Base-by-base conservation (phyloP, 2,329 filamentous ascomycete species). In the Ambrosiella beaveri region DNA sequence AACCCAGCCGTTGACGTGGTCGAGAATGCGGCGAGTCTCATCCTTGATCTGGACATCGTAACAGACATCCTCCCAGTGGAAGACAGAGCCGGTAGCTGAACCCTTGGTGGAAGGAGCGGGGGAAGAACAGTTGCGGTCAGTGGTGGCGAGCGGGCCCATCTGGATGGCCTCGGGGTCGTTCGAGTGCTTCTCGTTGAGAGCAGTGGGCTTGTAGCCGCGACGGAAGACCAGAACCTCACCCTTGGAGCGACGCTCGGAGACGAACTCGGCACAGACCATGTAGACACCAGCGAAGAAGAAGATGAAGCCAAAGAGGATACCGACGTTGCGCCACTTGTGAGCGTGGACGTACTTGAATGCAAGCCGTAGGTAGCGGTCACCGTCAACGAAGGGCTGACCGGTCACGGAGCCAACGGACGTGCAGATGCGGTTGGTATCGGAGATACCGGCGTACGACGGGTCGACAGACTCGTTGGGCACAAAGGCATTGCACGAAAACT, bases 1-100 rank as follows among this genome's bases (percentile, higher is more conserved):
- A 59, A 95, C 87, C 86, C 87, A 95, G 5, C 89, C 89, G 63
- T 86, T 81, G 1, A 95, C 85, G 58, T 89, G 73, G 63, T 95
- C 83, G 56, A 95, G 70, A 61, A 95, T 67, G 15, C 84, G 77
- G n/a, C 87, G 79, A 0, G 75, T 71, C 62, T 87, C 79, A 1
- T 75, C 75, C 70, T 93, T 93, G 70, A 94, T 89, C 68, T 86
- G 84, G 68, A 82, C 74, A 61, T 82, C 77, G 65, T 79, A 95
- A 71, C 84, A 89, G 1, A 95, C 84, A 64, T 91, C 77, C 63
- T 83, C 78, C 89, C 88, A 95, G 66, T 88, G 85, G 74, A 94
- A 94, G 61, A 90, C 80, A 19, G 86, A 85, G 40, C 71, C 74
- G 47, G 69, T 73, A 3, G 60, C 65, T 56, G 72, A 68, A 64